Percentiles rank a stretch among this genome's conserved stretches.
phyloP scores from a whole-genome alignment of 2,329 filamentous ascomycete genomes.

The Cercospora citrullina region DNA sequence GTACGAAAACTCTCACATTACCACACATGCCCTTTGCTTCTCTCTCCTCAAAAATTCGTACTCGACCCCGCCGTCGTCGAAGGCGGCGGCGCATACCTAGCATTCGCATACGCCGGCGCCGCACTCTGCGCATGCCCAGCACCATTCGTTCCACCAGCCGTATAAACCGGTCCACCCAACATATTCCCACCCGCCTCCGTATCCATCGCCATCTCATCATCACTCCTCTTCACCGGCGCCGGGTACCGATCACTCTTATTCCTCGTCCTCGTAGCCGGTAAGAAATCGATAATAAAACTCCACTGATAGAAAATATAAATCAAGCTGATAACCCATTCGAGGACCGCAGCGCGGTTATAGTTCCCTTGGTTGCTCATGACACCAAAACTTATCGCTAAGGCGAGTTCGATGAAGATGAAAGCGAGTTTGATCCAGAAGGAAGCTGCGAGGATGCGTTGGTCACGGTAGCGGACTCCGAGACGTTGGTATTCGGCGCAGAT shows the following conservation, averaged over 20 bases:
- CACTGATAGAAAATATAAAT: constrained; percentile 86
- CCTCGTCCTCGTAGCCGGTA: constrained; percentile 70
- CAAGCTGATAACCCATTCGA: constrained; percentile 79
- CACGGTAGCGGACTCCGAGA: constrained; percentile 74
- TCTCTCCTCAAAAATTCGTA: constrained; percentile 23
- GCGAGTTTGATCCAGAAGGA: constrained; percentile 86
- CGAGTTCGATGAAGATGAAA: constrained; percentile 80
- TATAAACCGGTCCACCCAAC: constrained; percentile 38
- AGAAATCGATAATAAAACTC: constrained; percentile 77
- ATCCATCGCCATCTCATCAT: constrained; percentile 35
- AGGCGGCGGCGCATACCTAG: constrained; percentile 9
- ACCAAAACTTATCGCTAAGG: constrained; percentile 72
- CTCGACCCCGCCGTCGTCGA: constrained; percentile 10
- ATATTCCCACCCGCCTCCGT: constrained; percentile 33
- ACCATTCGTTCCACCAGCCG: constrained; percentile 25
- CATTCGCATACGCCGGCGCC: constrained; percentile 13
- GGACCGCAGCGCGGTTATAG: constrained; percentile 70
- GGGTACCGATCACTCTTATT: constrained; percentile 40
- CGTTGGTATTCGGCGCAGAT: constrained; percentile 89
- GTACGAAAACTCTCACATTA: not conserved
- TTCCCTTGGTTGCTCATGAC: constrained; percentile 37
- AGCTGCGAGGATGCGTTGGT: constrained; percentile 69
- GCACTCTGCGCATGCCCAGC: constrained; percentile 1
- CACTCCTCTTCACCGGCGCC: constrained; percentile 41
- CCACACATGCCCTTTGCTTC: not conserved